Evolutionary conservation across 1,284 basidiomycete species (phyloP), one percentile per base, ranked within the genome.

Genomic region (Wolfiporia cocos): DNA sequence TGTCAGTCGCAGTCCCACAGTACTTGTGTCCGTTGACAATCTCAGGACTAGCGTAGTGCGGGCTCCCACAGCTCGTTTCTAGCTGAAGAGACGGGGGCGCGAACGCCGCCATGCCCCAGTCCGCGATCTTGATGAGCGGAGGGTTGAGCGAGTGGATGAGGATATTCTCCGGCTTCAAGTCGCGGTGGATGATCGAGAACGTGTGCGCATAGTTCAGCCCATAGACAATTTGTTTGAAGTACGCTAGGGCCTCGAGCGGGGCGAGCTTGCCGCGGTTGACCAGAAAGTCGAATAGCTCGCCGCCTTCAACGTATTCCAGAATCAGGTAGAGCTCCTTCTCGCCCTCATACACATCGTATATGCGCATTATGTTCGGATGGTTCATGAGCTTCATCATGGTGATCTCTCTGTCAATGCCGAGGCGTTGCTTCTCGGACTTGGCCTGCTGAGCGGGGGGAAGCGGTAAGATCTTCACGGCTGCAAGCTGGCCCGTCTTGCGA

Each of bases 331-430:
- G 82, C 56, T 96, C 91, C 55, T 79, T 85, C 34, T 88, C 82
- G 51, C 91, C 92, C 69, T 99, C 95, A 68, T 91, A 98, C 34
- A 99, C 94, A 58, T 99, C 96, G 67, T 92, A 97, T 39, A 99
- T 83, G 51, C 89, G 87, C 69, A 96, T 77, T 49, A 99, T 89
- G 65, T 97, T 97, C 3, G 94, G 95, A 60, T 99, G 95, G 58
- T 95, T 91, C 79, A 99, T 97, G 56, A 92, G 85, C 66, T 98
- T 98, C 95, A 99, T 98, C 80, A 99, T 97, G 53, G 92, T 92
- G 51, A 99, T 98, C 65, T 99, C 96, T 48, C 92, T 74, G 64
- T 99, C 94, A 53, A 99, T 90, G 5, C 92, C 91, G 34, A 94
- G 78, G 43, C 92, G 78, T 53, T 92, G 83, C 68, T 94, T 95